These are phyloP conservation scores for Suillus ampliporus DNA, from an alignment of 768 basidiomycete genomes.

Conservation along the genomic window DNA sequence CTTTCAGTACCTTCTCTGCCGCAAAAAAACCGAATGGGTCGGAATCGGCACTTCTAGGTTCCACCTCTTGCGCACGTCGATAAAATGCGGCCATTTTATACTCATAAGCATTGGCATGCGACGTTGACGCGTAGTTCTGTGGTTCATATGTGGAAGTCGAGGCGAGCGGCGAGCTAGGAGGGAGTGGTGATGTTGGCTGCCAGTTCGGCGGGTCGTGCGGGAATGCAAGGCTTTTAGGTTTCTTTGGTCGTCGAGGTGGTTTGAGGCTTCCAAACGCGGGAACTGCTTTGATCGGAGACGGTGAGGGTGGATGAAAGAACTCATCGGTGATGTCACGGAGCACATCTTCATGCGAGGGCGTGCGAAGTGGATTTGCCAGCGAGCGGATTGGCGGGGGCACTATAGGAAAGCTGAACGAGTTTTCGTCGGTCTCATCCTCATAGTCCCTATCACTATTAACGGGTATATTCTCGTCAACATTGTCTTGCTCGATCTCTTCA, in stretches of 20 bases:
- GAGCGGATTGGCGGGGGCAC: slow-evolving; percentile 17
- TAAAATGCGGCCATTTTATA: slow-evolving; percentile 28
- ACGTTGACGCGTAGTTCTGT: slow-evolving; percentile 9
- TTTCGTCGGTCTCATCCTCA: slow-evolving; percentile 17
- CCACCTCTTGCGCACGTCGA: slow-evolving; percentile 21
- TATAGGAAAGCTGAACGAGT: slow-evolving; percentile 11
- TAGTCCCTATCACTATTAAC: slow-evolving; percentile 1
- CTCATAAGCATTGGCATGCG: slow-evolving; percentile 18
- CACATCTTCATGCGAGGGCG: slow-evolving; percentile 29
- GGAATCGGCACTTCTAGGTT: slow-evolving; percentile 31
- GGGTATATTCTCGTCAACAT: slow-evolving; percentile 16
- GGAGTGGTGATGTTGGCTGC: slow-evolving; percentile 38
- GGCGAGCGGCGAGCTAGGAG: slow-evolving; percentile 39
- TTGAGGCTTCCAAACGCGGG: slow-evolving; percentile 21
- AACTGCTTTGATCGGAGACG: slow-evolving; percentile 33
- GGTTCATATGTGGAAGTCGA: slow-evolving; percentile 26
- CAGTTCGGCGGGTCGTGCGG: slow-evolving; percentile 40
- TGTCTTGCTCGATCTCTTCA: not conserved
- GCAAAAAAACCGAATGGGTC: slow-evolving; percentile 67
- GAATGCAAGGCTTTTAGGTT: slow-evolving; percentile 35
- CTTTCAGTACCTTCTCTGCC: slow-evolving; percentile 56
- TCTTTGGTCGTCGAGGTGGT: slow-evolving; percentile 38
- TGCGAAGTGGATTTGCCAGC: slow-evolving; percentile 22
- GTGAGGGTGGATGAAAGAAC: slow-evolving; percentile 40
- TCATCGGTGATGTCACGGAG: slow-evolving; percentile 42